Evolutionary conservation across 306 rosid species (phyloP).

Genomic region (Vigna radiata): DNA sequence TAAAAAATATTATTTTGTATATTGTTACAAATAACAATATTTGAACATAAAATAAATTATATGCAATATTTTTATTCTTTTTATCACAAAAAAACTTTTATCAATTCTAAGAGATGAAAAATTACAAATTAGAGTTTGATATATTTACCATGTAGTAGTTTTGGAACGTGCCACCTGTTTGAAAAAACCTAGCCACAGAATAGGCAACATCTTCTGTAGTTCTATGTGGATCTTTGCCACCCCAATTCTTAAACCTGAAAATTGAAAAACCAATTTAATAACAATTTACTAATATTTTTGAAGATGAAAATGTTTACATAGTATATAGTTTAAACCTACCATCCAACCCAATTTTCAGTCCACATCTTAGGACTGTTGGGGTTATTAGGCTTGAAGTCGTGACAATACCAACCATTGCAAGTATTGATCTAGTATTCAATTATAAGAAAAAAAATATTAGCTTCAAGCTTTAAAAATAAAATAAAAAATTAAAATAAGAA

Average conservation of each 20-base stretch:
- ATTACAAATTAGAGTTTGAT: not conserved
- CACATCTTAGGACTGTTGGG: constrained; percentile 66
- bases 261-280: not conserved
- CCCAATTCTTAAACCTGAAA: constrained; percentile 67
- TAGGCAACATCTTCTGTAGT: constrained; percentile 70
- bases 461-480: not conserved
- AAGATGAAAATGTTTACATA: not conserved
- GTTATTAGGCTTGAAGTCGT: constrained; percentile 54
- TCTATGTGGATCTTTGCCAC: constrained; percentile 62
- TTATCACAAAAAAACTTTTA: too few species aligned
- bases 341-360: constrained; percentile 73
- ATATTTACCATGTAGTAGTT: constrained; percentile 63
- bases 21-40: too few species aligned
- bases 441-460: not conserved
- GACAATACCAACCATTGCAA: constrained; percentile 71
- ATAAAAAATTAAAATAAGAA: not conserved
- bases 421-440: constrained; percentile 54
- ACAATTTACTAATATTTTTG: not conserved
- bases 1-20: too few species aligned
- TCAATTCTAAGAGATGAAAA: too few species aligned
- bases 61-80: too few species aligned
- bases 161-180: constrained; percentile 68
- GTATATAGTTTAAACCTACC: constrained; percentile 37
- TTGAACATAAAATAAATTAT: too few species aligned
- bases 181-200: constrained; percentile 63